Evolutionary conservation across 2,329 filamentous ascomycete genomes (phyloP), one percentile per base, ranked within the genome.

Genomic region (Pseudogymnoascus sp.): DNA sequence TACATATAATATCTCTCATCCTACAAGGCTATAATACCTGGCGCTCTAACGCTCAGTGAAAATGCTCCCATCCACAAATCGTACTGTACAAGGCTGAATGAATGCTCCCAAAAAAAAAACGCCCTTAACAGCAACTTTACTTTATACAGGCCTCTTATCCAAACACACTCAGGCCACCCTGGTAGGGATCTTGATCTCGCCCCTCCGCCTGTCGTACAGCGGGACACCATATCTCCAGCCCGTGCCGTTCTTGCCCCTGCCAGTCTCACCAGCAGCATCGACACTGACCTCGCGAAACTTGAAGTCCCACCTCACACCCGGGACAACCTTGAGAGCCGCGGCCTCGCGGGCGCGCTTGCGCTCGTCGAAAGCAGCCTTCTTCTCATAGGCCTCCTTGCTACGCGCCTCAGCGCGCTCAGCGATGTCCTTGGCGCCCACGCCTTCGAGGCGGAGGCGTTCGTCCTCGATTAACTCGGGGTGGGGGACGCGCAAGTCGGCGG

Each of bases 121-220:
- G 25, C 46, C 46, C 25, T 56, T 34, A 46, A 31, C 46, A 56
- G 25, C 25, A 56, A 31, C 46, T 16, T 16, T 53, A 34, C 46
- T 53, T 53, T 18, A 53, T 53, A 53, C 46, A 53, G n/a, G 14
- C 46, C 46, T 34, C 46, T 4, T 34, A 53, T 53, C 46, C 46
- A 53, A 18, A 53, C 46, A 53, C 25, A n/a, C 61, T 71, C 62
- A 71, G 43, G 63, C 66, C 62, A 88, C 84, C 62, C 78, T 82
- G 37, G 82, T 87, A 21, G 87, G 86, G 71, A 89, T 88, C 80
- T 88, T 89, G 76, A 87, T 75, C 72, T 82, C 71, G n/a, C 84
- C 86, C 68, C 81, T 83, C 75, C 81, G 83, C 63, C 87, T 80
- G 71, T 89, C 87, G 70, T 84, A 79, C 66, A 79, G 78, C 9